A percentile compares a stretch with the other conserved stretches of the same genome.
Evolutionary conservation across 805 yeast species (phyloP).

Genomic region (Maudiozyma barnettii): DNA sequence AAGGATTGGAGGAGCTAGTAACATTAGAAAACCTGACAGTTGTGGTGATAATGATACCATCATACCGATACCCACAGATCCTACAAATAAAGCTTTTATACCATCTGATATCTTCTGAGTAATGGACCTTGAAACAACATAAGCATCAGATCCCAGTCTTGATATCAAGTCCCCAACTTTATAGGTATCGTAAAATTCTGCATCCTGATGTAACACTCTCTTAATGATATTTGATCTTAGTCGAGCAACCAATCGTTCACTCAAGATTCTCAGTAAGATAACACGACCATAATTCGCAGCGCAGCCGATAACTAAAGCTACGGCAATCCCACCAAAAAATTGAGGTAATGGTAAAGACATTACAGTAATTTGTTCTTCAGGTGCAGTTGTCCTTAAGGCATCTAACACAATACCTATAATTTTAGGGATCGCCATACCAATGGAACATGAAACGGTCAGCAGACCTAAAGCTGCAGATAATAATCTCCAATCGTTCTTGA

Average conservation of each 20-base stretch:
- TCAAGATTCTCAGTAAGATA: conserved; percentile 43
- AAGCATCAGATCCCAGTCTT: conserved; percentile 81
- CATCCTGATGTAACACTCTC: conserved; percentile 75
- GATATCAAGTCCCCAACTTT: conserved; percentile 92
- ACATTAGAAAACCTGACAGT: conserved; percentile 67
- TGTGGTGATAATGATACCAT: conserved; percentile 81
- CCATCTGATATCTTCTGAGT: conserved; percentile 93
- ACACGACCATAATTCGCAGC: conserved; percentile 66
- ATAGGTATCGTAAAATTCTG: conserved; percentile 88
- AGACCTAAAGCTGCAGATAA: conserved; percentile 36
- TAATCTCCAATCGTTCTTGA: conserved; percentile 37
- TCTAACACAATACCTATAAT: conserved; percentile 48
- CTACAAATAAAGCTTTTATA: conserved; percentile 68
- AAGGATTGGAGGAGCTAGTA: conserved; percentile 74
- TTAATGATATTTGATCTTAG: conserved; percentile 69
- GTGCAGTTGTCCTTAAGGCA: conserved; percentile 26
- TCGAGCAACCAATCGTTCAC: conserved; percentile 81
- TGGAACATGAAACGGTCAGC: conserved; percentile 39
- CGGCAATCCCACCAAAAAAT: conserved; percentile 52
- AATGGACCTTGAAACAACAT: conserved; percentile 76
- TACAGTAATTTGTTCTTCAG: conserved; percentile 3
- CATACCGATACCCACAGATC: conserved; percentile 78
- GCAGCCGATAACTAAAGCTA: conserved; percentile 55
- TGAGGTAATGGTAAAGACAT: conserved; percentile 28
- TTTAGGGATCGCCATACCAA: conserved; percentile 46